A percentile compares a stretch with the other conserved stretches of the same genome.
Conservation (phyloP, 163 green algal species). For the Trebouxia gelatinosa region DNA sequence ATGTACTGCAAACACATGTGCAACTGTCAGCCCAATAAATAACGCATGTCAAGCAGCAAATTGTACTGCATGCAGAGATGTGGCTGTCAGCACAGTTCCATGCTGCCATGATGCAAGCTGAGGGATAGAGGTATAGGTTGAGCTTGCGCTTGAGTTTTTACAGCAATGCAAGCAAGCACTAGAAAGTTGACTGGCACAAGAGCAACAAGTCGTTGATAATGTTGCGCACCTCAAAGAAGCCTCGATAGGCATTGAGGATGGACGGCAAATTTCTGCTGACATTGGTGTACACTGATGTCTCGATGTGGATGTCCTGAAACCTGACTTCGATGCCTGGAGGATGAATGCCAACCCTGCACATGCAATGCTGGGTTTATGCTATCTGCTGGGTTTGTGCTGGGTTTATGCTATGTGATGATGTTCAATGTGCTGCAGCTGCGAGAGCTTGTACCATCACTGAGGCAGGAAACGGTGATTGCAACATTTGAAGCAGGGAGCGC, state of each 20-base stretch:
- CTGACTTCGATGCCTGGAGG: constrained; percentile 34
- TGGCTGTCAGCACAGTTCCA: background rate
- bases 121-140: no score
- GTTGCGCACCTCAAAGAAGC: constrained; percentile 34
- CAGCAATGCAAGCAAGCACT: no score
- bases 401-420: background rate
- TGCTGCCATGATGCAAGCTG: background rate
- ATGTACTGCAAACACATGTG: constrained; percentile 12
- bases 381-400: background rate
- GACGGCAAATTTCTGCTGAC: constrained; percentile 35
- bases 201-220: no score
- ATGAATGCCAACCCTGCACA: constrained; percentile 29
- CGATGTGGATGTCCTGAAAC: constrained; percentile 33
- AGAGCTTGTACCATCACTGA: background rate
- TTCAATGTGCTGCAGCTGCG: background rate
- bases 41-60: background rate
- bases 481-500: background rate
- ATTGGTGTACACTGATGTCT: constrained; percentile 37
- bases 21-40: background rate
- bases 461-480: background rate
- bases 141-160: no score
- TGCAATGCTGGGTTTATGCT: background rate
- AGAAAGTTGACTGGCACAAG: no score
- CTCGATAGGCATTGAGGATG: constrained; percentile 31
- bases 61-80: background rate